Conservation (phyloP, 352 stramenopile genomes). For the Globisporangium nunn region DNA sequence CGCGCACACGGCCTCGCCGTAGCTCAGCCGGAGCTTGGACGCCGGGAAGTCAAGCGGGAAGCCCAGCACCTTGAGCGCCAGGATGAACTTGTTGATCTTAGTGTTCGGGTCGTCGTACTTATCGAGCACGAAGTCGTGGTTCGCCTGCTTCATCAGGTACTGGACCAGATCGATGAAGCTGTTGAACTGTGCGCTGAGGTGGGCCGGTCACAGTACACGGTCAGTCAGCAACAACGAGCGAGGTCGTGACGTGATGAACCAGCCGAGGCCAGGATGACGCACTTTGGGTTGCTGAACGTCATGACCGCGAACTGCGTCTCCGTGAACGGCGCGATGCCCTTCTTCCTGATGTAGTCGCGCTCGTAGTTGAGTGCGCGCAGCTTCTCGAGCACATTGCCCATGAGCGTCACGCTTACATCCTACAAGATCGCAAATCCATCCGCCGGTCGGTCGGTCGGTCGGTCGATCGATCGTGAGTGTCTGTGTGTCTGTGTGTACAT, state of each 20-base stretch:
- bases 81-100: constrained; percentile 84
- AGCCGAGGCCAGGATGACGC: background rate
- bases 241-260: background rate
- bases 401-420: constrained; percentile 74
- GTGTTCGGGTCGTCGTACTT: constrained; percentile 87
- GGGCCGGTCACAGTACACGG: background rate
- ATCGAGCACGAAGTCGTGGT: constrained; percentile 78
- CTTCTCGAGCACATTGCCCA: constrained; percentile 83
- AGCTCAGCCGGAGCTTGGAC: constrained; percentile 70
- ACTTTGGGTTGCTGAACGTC: constrained; percentile 46
- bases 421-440: constrained; percentile 7
- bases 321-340: constrained; percentile 54
- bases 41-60: constrained; percentile 79
- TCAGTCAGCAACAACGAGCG: background rate
- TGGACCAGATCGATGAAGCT: constrained; percentile 65
- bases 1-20: constrained; percentile 68
- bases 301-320: constrained; percentile 70
- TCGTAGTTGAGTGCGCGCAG: constrained; percentile 77
- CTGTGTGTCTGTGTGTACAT: too few species aligned
- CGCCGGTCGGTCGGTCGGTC: too few species aligned
- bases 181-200: constrained; percentile 68
- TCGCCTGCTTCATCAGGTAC: constrained; percentile 68
- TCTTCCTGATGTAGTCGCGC: constrained; percentile 67
- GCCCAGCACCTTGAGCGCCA: constrained; percentile 72
- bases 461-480: too few species aligned